Percentiles rank a stretch among this genome's conserved stretches.
These are phyloP conservation scores for Lasiodiplodia hormozganensis DNA, from an alignment of 2,329 filamentous ascomycete genomes.

Conservation along the genomic window DNA sequence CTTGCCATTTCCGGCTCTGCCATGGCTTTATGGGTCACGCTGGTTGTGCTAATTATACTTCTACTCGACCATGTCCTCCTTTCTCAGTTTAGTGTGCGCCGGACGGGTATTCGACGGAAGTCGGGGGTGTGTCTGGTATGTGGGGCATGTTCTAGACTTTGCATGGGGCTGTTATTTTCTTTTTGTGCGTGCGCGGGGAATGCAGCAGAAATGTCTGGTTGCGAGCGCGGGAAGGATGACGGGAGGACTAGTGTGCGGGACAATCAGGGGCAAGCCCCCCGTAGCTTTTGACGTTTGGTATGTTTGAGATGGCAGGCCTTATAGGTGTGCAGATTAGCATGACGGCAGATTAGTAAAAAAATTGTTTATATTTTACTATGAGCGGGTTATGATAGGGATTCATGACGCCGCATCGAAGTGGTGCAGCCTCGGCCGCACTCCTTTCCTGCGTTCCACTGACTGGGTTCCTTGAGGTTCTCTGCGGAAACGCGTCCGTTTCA, in stretches of 20 bases:
- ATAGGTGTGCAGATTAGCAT: slow-evolving; percentile 18
- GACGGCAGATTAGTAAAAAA: background rate
- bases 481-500: background rate
- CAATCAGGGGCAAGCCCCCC: slow-evolving; percentile 2
- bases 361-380: background rate
- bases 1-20: background rate
- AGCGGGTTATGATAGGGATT: background rate
- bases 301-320: slow-evolving; percentile 1
- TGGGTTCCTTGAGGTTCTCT: background rate
- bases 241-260: background rate
- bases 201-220: background rate
- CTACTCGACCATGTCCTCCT: background rate
- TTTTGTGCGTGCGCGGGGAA: background rate
- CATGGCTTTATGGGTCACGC: background rate
- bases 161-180: background rate
- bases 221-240: slow-evolving; percentile 2
- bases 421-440: background rate
- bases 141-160: slow-evolving; percentile 1
- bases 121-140: background rate
- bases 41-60: slow-evolving; percentile 4
- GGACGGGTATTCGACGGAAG: background rate
- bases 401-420: background rate
- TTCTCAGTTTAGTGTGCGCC: background rate
- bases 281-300: background rate
- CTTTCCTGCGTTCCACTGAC: background rate